Base-by-base conservation (phyloP, 2,329 filamentous ascomycete species). In the Monosporascus sp. region DNA sequence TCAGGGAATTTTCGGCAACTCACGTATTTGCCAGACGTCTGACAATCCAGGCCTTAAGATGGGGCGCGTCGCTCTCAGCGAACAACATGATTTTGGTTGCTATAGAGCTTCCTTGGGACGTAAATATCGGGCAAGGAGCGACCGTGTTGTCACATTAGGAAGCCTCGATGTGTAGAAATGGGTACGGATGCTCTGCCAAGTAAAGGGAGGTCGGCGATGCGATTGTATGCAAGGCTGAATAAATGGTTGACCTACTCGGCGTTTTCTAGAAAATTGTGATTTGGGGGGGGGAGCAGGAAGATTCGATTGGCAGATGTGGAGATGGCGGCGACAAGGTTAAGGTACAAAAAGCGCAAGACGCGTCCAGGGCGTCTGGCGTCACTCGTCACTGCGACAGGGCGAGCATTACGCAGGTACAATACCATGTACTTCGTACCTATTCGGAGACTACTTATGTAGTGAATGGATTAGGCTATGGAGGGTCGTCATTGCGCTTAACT, bases 21-120 rank as follows among this genome's bases (percentile, higher is more conserved):
- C 71, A 89, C 86, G 86, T 88, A 65, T 87, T 83, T 66, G 89
- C 87, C 50, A 92, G 81, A 57, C 87, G 82, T 71, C 86, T 86
- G 57, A 91, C 83, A 57, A 92, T 84, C 88, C 88, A 93, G 54
- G 79, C 76, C 74, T 90, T 91, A 51, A 94, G 76, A 55, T 80
- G 72, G 51, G 79, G 73, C 68, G 78, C 75, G 68, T 88, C 81
- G 61, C 80, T 77, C 64, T 86, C 83, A 45, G 78, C 70, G 62
- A 86, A 86, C 60, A 86, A 65, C 83, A 86, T 86, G 51, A 61
- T 72, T 57, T 3, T 49, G 55, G 15, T 51, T n/a, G 58, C 56
- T 5, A 50, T 57, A 5, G 58, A 11, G 31, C 11, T n/a, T 14
- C 15, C 31, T 17, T 46, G n/a, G 31, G 20, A 7, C 6, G 18